Conservation (phyloP, 2,329 filamentous ascomycete genomes). For the Scortechinia acanthostroma region DNA sequence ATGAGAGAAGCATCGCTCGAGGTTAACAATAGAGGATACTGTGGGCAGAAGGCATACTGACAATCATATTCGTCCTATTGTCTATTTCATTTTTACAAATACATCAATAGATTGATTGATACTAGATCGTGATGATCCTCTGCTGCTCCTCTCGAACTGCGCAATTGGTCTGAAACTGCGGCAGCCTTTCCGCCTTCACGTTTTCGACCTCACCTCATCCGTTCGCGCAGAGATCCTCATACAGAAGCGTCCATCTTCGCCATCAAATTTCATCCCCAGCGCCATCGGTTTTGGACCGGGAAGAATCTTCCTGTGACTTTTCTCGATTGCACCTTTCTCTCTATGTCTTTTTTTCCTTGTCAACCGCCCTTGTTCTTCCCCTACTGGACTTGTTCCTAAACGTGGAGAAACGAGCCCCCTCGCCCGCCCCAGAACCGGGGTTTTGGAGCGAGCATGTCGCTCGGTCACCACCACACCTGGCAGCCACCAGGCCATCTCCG, state of each 20-base stretch:
- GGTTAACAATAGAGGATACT: too few species aligned
- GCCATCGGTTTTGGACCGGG: not conserved
- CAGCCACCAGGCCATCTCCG: not conserved
- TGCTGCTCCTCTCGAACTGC: too few species aligned
- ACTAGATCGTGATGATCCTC: too few species aligned
- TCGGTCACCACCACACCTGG: constrained; percentile 1
- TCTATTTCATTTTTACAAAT: too few species aligned
- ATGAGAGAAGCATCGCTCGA: too few species aligned
- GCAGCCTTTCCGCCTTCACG: constrained; percentile 1
- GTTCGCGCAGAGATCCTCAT: not conserved
- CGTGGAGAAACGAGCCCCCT: not conserved
- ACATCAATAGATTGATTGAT: too few species aligned
- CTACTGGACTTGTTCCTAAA: not conserved
- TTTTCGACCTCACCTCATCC: not conserved
- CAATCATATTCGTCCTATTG: too few species aligned
- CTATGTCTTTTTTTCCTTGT: not conserved
- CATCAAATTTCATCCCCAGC: not conserved
- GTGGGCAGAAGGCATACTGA: too few species aligned
- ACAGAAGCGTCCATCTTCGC: constrained; percentile 1
- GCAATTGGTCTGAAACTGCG: not conserved
- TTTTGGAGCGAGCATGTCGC: constrained; percentile 2
- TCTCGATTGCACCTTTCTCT: not conserved
- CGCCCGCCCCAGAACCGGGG: constrained; percentile 3
- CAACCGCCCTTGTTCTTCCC: not conserved
- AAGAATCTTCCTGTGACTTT: not conserved